Percentiles rank a stretch among this genome's conserved stretches.
These are phyloP conservation scores for Pythium guiyangense DNA, from an alignment of 352 stramenopile genomes.

Conservation along the genomic window DNA sequence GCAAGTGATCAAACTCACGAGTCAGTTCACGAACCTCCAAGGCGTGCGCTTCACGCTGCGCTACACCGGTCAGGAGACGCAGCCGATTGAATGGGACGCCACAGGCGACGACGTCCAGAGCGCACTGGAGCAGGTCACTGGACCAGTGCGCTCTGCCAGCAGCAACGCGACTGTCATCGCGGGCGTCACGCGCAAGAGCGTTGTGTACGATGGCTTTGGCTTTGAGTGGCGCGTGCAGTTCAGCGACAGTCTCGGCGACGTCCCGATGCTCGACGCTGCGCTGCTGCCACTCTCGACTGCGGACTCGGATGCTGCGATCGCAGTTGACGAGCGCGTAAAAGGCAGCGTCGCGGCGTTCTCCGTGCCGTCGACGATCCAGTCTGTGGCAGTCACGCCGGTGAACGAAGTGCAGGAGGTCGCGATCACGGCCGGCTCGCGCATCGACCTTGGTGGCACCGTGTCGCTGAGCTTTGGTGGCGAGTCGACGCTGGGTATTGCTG, in stretches of 20 bases:
- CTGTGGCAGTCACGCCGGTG: slow-evolving; percentile 19
- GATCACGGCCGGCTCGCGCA: slow-evolving; percentile 49
- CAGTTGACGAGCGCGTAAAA: slow-evolving; percentile 37
- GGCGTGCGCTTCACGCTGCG: slow-evolving; percentile 30
- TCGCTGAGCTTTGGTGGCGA: slow-evolving; percentile 63
- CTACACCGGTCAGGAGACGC: slow-evolving; percentile 13
- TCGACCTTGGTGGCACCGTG: slow-evolving; percentile 53
- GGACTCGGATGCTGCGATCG: slow-evolving; percentile 21
- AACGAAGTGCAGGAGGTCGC: slow-evolving; percentile 73
- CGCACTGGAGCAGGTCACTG: slow-evolving; percentile 4
- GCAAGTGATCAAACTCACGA: slow-evolving; percentile 43
- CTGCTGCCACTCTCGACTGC: slow-evolving; percentile 6
- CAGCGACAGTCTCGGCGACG: slow-evolving; percentile 43
- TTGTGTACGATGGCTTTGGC: slow-evolving; percentile 48
- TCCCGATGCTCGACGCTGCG: slow-evolving; percentile 25
- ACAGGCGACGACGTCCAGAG: slow-evolving; percentile 26
- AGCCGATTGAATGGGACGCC: slow-evolving; percentile 31
- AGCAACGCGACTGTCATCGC: slow-evolving; percentile 8
- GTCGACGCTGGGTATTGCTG: slow-evolving; percentile 36
- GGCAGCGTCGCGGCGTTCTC: slow-evolving; percentile 28
- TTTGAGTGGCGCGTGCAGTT: slow-evolving; percentile 75
- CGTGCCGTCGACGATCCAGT: slow-evolving; percentile 13
- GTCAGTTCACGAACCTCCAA: slow-evolving; percentile 27
- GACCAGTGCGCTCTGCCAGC: neutral
- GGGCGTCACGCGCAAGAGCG: slow-evolving; percentile 31